Evolutionary conservation across 352 stramenopile species (phyloP).

Genomic region (Globisporangium polare): DNA sequence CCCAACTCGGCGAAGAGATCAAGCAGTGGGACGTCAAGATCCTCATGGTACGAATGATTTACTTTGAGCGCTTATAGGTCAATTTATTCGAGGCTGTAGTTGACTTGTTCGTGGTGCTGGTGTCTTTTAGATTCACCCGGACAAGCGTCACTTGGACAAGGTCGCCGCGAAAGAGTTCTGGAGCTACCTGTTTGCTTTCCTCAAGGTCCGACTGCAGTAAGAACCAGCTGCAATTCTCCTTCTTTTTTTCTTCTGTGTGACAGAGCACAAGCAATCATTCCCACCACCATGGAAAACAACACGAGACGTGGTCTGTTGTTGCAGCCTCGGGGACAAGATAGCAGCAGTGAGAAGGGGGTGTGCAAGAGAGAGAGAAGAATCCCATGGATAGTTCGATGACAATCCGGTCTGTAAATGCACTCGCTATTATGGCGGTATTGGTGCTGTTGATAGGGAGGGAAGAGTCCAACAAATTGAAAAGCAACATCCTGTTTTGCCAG

Average conservation of each 20-base stretch:
- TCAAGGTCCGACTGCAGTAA: slow-evolving; percentile 82
- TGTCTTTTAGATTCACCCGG: slow-evolving; percentile 68
- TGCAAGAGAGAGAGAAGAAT: slow-evolving; percentile 1
- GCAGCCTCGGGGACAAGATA: neutral
- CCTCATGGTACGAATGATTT: slow-evolving; percentile 55
- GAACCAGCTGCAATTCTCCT: neutral
- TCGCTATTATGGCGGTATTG: neutral
- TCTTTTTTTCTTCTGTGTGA: neutral
- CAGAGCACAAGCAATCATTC: neutral
- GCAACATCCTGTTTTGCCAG: neutral
- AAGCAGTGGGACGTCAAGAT: slow-evolving; percentile 90
- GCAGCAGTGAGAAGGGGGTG: neutral
- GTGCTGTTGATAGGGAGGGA: neutral
- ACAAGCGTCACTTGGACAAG: slow-evolving; percentile 91
- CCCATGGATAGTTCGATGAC: slow-evolving; percentile 2
- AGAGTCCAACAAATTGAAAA: neutral
- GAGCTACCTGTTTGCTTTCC: slow-evolving; percentile 86
- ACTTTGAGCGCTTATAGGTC: neutral
- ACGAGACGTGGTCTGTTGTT: neutral
- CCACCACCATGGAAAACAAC: neutral
- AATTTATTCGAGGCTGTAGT: neutral
- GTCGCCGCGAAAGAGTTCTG: slow-evolving; percentile 88
- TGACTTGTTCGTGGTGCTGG: neutral
- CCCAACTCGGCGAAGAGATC: slow-evolving; percentile 73
- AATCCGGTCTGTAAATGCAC: neutral